A percentile compares a stretch with the other conserved stretches of the same genome.
Evolutionary conservation across 768 basidiomycete genomes (phyloP).

Genomic region (Coprinopsis strossmayeri): DNA sequence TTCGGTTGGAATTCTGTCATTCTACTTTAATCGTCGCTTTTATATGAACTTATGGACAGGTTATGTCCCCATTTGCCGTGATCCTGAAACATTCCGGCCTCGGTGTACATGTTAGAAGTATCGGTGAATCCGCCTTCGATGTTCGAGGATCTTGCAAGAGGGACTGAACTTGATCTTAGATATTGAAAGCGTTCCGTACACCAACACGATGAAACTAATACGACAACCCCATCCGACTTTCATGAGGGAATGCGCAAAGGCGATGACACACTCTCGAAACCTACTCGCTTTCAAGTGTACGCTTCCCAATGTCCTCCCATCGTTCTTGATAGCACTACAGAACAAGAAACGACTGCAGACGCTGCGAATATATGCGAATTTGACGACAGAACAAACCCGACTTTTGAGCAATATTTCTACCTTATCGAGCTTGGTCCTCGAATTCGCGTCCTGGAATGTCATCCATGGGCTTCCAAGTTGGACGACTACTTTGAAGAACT

Average conservation of each 20-base stretch:
- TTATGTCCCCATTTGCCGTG: constrained; percentile 56
- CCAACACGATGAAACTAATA: constrained; percentile 1
- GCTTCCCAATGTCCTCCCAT: constrained; percentile 35
- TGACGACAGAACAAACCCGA: constrained; percentile 46
- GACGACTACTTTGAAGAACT: constrained; percentile 33
- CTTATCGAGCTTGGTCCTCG: constrained; percentile 45
- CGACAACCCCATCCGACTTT: constrained; percentile 36
- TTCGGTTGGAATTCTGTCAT: constrained; percentile 30
- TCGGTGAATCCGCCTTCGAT: too few species aligned
- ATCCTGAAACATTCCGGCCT: constrained; percentile 34
- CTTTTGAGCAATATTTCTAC: constrained; percentile 35
- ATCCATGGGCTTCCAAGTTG: constrained; percentile 55
- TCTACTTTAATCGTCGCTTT: neutral
- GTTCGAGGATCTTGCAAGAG: too few species aligned
- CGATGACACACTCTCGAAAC: constrained; percentile 44
- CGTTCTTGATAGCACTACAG: constrained; percentile 42
- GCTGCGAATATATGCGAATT: constrained; percentile 43
- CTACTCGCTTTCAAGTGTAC: constrained; percentile 53
- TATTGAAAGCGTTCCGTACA: constrained; percentile 10
- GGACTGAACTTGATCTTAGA: too few species aligned
- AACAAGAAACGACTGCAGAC: constrained; percentile 37
- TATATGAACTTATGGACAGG: constrained; percentile 9
- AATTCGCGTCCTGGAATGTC: constrained; percentile 57
- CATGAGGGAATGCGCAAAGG: constrained; percentile 42
- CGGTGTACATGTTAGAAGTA: constrained; percentile 13